Percentiles rank a stretch among this genome's conserved stretches.
These are phyloP conservation scores for Geranium rotundifolium DNA, from an alignment of 345 rosid genomes.

Conservation along the genomic window DNA sequence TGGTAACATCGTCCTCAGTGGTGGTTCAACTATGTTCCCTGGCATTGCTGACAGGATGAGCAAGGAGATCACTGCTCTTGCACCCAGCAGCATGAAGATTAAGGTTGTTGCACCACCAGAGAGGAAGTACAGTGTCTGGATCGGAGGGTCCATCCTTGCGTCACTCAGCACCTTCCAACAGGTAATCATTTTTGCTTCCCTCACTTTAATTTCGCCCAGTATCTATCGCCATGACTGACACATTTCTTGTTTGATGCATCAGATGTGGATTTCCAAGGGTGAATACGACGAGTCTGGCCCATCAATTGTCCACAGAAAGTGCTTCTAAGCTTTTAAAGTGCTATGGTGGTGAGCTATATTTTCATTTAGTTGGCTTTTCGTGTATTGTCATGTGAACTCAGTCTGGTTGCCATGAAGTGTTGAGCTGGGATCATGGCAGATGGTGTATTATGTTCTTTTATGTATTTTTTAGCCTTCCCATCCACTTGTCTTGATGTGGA, in stretches of 20 bases:
- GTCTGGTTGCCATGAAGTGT: conserved; percentile 21
- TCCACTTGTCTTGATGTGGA: neutral
- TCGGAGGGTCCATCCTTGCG: conserved; percentile 67
- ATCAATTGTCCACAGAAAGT: conserved; percentile 62
- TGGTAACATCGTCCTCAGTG: conserved; percentile 53
- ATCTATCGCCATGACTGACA: neutral
- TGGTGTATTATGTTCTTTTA: neutral
- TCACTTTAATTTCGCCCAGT: no score
- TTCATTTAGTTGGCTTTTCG: conserved; percentile 32
- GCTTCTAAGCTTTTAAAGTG: conserved; percentile 31
- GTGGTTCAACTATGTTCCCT: conserved; percentile 53
- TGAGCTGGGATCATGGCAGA: conserved; percentile 18
- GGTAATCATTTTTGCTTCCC: conserved; percentile 14
- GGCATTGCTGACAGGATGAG: conserved; percentile 57
- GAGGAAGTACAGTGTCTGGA: conserved; percentile 64
- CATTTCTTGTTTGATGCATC: conserved; percentile 6
- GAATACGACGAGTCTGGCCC: conserved; percentile 59
- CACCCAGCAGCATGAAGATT: conserved; percentile 65
- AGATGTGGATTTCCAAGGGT: conserved; percentile 66
- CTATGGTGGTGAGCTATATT: conserved; percentile 32
- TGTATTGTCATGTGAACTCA: conserved; percentile 28
- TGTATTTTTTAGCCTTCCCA: neutral
- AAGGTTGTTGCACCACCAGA: conserved; percentile 55
- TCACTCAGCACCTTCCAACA: conserved; percentile 66
- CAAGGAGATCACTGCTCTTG: conserved; percentile 55